Evolutionary conservation across 2,329 filamentous ascomycete species (phyloP).

Genomic region (Arthroderma uncinatum): DNA sequence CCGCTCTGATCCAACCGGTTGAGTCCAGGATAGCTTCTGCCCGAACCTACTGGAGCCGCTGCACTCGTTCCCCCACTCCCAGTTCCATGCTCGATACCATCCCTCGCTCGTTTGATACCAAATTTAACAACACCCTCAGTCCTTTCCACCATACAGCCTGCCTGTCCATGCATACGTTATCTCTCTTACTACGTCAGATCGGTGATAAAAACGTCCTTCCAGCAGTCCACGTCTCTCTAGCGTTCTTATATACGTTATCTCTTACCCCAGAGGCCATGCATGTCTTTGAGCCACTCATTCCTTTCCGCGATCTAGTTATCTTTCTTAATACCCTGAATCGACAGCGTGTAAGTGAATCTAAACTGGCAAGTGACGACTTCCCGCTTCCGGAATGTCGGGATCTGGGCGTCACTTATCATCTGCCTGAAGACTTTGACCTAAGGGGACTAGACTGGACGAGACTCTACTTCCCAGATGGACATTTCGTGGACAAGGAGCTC

Average conservation of each 20-base stretch:
- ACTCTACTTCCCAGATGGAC: conserved; percentile 38
- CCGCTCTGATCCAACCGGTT: neutral
- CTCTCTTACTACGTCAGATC: conserved; percentile 36
- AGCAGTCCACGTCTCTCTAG: conserved; percentile 44
- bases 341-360: conserved; percentile 25
- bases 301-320: conserved; percentile 40
- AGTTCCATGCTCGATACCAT: neutral
- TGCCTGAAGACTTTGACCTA: conserved; percentile 50
- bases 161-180: conserved; percentile 35
- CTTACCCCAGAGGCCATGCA: conserved; percentile 28
- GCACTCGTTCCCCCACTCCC: neutral
- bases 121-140: neutral
- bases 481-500: conserved; percentile 38
- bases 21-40: neutral
- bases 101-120: neutral
- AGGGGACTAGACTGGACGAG: conserved; percentile 46
- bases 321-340: conserved; percentile 46
- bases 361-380: conserved; percentile 33
- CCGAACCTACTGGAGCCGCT: neutral
- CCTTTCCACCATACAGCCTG: conserved; percentile 24
- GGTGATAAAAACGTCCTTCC: conserved; percentile 44
- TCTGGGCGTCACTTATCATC: conserved; percentile 30
- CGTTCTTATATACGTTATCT: conserved; percentile 40
- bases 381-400: conserved; percentile 30
- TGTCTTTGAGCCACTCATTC: conserved; percentile 35